phyloP scores from a whole-genome alignment of 306 rosid genomes.

The Gastrolobium bilobum region DNA sequence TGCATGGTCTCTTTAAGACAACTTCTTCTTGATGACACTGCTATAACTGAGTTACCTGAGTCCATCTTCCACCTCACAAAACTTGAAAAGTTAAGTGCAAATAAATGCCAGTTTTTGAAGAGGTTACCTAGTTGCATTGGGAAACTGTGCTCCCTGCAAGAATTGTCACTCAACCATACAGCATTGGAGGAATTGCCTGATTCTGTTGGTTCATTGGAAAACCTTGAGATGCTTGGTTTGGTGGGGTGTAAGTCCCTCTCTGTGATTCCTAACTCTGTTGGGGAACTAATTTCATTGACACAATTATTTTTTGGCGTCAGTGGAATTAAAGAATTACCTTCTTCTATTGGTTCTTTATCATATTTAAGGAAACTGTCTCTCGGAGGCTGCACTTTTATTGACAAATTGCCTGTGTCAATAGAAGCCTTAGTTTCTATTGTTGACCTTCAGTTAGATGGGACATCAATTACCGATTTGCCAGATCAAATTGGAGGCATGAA shows the following conservation, averaged over 20 bases:
- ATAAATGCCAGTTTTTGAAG: slow-evolving; percentile 46
- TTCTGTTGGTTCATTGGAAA: slow-evolving; percentile 62
- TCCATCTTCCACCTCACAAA: slow-evolving; percentile 57
- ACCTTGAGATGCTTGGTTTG: slow-evolving; percentile 61
- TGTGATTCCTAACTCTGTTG: slow-evolving; percentile 54
- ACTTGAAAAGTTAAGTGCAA: slow-evolving; percentile 57
- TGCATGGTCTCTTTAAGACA: slow-evolving; percentile 59
- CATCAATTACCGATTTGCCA: slow-evolving; percentile 58
- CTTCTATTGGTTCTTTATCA: slow-evolving; percentile 58
- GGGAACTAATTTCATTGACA: slow-evolving; percentile 44
- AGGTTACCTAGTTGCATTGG: slow-evolving; percentile 63
- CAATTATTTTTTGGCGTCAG: slow-evolving; percentile 30
- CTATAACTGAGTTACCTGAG: slow-evolving; percentile 55
- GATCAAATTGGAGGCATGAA: slow-evolving; percentile 56
- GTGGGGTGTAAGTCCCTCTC: slow-evolving; percentile 57
- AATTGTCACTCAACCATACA: slow-evolving; percentile 54
- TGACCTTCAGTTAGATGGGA: slow-evolving; percentile 51
- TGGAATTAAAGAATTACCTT: slow-evolving; percentile 62
- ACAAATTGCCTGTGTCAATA: slow-evolving; percentile 54
- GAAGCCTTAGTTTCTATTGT: slow-evolving; percentile 51
- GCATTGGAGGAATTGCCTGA: slow-evolving; percentile 59
- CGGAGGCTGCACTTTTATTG: slow-evolving; percentile 35
- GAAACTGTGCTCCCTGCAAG: slow-evolving; percentile 56
- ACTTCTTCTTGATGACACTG: slow-evolving; percentile 59
- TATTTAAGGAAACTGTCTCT: slow-evolving; percentile 50